phyloP scores from a whole-genome alignment of 2,329 filamentous ascomycete species.

The Dothiorella sarmentorum region DNA sequence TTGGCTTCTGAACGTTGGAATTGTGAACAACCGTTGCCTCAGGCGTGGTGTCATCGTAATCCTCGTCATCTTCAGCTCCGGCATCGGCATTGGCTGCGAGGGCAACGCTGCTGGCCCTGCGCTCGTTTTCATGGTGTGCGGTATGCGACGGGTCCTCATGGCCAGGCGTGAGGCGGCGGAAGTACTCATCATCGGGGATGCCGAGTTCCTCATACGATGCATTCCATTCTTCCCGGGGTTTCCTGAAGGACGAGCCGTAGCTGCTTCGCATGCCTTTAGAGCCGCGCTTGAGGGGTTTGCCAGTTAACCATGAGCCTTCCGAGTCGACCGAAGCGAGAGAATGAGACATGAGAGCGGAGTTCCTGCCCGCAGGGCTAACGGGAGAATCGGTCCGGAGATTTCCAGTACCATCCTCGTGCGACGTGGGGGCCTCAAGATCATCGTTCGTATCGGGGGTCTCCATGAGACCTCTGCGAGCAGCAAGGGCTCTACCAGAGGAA shows the following conservation, averaged over 20 bases:
- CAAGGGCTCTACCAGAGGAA: conserved; percentile 43
- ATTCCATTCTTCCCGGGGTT: conserved; percentile 52
- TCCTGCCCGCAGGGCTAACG: conserved; percentile 30
- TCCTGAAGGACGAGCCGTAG: conserved; percentile 41
- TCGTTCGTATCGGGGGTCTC: conserved; percentile 22
- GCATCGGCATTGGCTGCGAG: conserved; percentile 31
- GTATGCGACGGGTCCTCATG: conserved; percentile 39
- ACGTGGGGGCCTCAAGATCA: not conserved
- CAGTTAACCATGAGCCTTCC: conserved; percentile 92
- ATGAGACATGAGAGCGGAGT: conserved; percentile 58
- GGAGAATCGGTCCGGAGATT: conserved; percentile 42
- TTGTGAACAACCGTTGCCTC: conserved; percentile 46
- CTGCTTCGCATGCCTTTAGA: conserved; percentile 48
- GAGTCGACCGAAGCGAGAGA: conserved; percentile 93
- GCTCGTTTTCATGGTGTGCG: conserved; percentile 15
- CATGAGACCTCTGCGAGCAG: conserved; percentile 29
- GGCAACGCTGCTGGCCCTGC: conserved; percentile 45
- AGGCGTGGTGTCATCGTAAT: conserved; percentile 22
- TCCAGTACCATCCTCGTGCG: not conserved
- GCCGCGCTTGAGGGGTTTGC: conserved; percentile 55
- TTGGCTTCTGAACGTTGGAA: conserved; percentile 56
- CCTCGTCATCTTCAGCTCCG: conserved; percentile 51
- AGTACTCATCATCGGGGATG: conserved; percentile 70
- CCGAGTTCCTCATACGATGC: conserved; percentile 64
- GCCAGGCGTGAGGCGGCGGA: conserved; percentile 53